Conservation (phyloP, 176 grass and related monocot species). For the Elymus sibiricus region DNA sequence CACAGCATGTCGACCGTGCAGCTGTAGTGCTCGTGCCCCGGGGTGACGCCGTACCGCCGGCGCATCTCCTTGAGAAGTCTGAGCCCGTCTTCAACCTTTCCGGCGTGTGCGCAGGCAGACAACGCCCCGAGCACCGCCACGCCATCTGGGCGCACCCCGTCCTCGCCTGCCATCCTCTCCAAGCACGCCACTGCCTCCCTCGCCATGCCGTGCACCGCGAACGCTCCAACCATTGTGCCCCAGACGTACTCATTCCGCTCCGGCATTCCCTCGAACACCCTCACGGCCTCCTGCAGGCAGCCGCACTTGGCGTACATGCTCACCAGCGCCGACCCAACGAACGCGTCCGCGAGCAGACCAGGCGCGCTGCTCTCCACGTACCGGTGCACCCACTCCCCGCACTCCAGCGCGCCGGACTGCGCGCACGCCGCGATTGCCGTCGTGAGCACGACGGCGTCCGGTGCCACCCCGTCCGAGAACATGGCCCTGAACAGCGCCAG, state of each 20-base stretch:
- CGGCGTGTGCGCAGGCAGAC: slow-evolving; percentile 63
- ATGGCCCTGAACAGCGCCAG: slow-evolving; percentile 50
- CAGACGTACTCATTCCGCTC: slow-evolving; percentile 72
- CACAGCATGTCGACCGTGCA: slow-evolving; percentile 90
- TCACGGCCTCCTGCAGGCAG: slow-evolving; percentile 45
- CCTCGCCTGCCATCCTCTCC: slow-evolving; percentile 55
- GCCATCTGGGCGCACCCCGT: slow-evolving; percentile 57
- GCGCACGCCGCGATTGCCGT: slow-evolving; percentile 62
- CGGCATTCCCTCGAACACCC: slow-evolving; percentile 68
- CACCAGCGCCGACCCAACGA: slow-evolving; percentile 68
- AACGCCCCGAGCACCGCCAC: slow-evolving; percentile 58
- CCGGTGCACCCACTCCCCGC: slow-evolving; percentile 59
- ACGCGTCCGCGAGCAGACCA: slow-evolving; percentile 42
- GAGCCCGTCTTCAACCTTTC: slow-evolving; percentile 57
- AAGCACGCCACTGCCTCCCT: slow-evolving; percentile 47
- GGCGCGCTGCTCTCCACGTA: slow-evolving; percentile 37
- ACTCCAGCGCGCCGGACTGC: slow-evolving; percentile 58
- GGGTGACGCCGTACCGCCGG: slow-evolving; percentile 33
- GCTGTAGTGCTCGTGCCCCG: slow-evolving; percentile 73
- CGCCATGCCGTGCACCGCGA: slow-evolving; percentile 64
- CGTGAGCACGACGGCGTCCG: slow-evolving; percentile 66
- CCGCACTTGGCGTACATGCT: slow-evolving; percentile 93
- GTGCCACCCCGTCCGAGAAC: slow-evolving; percentile 40
- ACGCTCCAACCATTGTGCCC: slow-evolving; percentile 72
- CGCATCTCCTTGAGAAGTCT: slow-evolving; percentile 53